These are phyloP conservation scores for Russula earlei DNA, from an alignment of 768 basidiomycete genomes.

Conservation along the genomic window DNA sequence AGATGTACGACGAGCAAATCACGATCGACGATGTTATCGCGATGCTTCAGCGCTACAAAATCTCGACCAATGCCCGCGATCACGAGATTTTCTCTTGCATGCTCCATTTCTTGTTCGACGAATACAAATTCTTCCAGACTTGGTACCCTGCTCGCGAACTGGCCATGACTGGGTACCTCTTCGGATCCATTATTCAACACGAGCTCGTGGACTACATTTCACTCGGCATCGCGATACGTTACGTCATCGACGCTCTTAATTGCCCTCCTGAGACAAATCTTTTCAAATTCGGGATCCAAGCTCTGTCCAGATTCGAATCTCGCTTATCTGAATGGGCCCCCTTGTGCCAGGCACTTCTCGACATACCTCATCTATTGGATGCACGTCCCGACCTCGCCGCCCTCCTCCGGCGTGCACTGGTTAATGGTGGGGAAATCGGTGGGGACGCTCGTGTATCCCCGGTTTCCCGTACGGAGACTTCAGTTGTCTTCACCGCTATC, in stretches of 20 bases:
- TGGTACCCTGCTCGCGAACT: constrained; percentile 92
- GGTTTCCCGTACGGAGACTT: constrained; percentile 30
- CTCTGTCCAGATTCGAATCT: constrained; percentile 78
- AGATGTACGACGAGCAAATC: constrained; percentile 95
- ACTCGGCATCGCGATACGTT: constrained; percentile 92
- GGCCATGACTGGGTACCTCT: constrained; percentile 91
- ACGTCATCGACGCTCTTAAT: constrained; percentile 87
- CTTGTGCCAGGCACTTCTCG: constrained; percentile 78
- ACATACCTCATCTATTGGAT: constrained; percentile 80
- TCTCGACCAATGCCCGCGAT: constrained; percentile 71
- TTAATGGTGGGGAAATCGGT: constrained; percentile 38
- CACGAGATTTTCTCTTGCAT: constrained; percentile 99
- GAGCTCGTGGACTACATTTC: constrained; percentile 90
- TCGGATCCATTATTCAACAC: constrained; percentile 91
- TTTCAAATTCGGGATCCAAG: constrained; percentile 92
- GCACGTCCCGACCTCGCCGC: constrained; percentile 73
- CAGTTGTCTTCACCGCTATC: constrained; percentile 67
- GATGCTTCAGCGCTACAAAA: constrained; percentile 79
- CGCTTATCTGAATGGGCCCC: constrained; percentile 89
- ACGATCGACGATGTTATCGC: constrained; percentile 90
- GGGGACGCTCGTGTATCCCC: constrained; percentile 28
- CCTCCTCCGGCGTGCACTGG: constrained; percentile 60
- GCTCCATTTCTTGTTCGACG: constrained; percentile 98
- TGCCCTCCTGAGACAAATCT: constrained; percentile 87
- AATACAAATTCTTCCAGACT: constrained; percentile 98